Base-by-base conservation (phyloP, 2,329 filamentous ascomycete species). In the Calonectria montana region DNA sequence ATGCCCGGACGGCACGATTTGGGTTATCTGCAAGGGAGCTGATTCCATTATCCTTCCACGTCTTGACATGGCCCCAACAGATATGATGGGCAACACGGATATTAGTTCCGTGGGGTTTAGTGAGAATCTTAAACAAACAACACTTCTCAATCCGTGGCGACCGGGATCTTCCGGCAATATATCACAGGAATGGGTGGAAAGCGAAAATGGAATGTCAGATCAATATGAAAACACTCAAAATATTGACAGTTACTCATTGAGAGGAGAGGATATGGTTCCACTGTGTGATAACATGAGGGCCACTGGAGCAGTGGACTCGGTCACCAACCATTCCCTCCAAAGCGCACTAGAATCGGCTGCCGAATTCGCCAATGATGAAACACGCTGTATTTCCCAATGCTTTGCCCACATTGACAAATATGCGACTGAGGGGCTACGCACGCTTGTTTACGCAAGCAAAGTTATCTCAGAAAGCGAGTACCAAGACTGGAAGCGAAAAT, bases 381-480 rank as follows among this genome's bases (percentile, higher is more conserved):
- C 90, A 88, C 90, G 1, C 88, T 96, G 1, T 95, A 97, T 76
- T 91, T 94, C 67, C 13, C 89, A 93, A 23, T 97, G 94, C 81
- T 97, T 97, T 82, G 92, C 95, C 82, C 95, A 97, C 76, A 87
- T 97, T 73, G 95, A 97, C 74, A 94, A 97, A 70, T 97, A 97
- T 81, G 94, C 95, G 0, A 94, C 92, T 0, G 95, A 97, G 80
- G 95, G 95, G n/a, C 85, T 97, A 53, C 91, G 95, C n/a, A 97
- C 95, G 0, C 86, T 97, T 23, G 87, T 97, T 1, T 97, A 94
- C 81, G 94, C 92, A 1, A 92, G 95, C 78, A 93, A 92, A 37
- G 95, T 93, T 79, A 83, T 97, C 4, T 87, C 92, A 2, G 92
- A 95, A 57, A 84, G 88, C 2, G 93, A 96, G 48, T 97, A 97